Conservation (phyloP, 2,329 filamentous ascomycete species). For the Boeremia lycopersici region DNA sequence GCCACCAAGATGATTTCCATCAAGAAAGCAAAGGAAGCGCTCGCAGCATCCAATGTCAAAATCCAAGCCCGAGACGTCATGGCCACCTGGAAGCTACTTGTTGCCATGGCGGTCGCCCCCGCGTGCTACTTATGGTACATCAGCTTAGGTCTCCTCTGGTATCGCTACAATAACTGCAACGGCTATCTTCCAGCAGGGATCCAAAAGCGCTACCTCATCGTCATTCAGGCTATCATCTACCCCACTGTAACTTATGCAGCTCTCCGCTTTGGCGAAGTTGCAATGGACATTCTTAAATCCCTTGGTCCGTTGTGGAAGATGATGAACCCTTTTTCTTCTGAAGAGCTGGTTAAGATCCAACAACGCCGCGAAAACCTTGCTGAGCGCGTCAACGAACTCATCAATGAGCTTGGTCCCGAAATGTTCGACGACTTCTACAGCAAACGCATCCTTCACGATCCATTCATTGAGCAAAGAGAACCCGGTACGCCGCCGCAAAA, state of each 20-base stretch:
- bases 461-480: conserved; percentile 31
- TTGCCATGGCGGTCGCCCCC: conserved; percentile 48
- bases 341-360: conserved; percentile 80
- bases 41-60: conserved; percentile 50
- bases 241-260: conserved; percentile 89
- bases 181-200: conserved; percentile 82
- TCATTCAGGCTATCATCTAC: conserved; percentile 79
- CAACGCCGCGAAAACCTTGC: conserved; percentile 75
- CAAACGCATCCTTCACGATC: conserved; percentile 48
- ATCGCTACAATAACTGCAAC: conserved; percentile 70
- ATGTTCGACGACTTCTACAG: conserved; percentile 84
- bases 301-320: conserved; percentile 85
- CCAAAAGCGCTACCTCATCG: conserved; percentile 66
- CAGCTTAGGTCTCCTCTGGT: conserved; percentile 40
- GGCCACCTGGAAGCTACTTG: conserved; percentile 51
- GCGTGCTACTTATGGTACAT: conserved; percentile 43
- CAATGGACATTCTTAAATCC: conserved; percentile 98
- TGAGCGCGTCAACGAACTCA: conserved; percentile 82
- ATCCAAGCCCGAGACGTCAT: conserved; percentile 49
- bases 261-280: conserved; percentile 93
- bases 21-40: conserved; percentile 46
- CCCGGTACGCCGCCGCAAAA: conserved; percentile 33
- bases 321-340: conserved; percentile 81
- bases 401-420: conserved; percentile 94
- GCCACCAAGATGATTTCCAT: conserved; percentile 46